Base-by-base conservation (phyloP, 768 basidiomycete species). In the Nevesoporus exiguus region DNA sequence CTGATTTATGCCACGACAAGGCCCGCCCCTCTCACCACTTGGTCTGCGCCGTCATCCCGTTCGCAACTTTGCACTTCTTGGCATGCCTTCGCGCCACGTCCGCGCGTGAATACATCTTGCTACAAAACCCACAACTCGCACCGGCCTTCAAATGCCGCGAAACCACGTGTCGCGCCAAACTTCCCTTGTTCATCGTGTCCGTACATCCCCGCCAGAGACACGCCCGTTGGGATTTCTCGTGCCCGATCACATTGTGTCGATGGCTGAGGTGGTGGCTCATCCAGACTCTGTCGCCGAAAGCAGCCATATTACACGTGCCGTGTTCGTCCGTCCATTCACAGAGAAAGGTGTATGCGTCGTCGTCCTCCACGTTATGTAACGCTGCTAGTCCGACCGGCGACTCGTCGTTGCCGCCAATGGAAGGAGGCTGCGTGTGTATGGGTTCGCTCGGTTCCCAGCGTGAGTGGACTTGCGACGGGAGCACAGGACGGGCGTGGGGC, bases 161-260 rank as follows among this genome's bases (percentile, higher is more conserved):
- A 5, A 60, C 56, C 9, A 67, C 45, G 19, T 70, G 68, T 14
- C 68, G 54, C 30, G 49, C 57, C 41, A 67, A 50, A 47, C 56
- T 60, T 10, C 68, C 63, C 51, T 69, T 66, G 54, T 66, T 62
- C 66, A 70, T 58, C 30, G 46, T 57, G 7, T 59, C 67, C 14
- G 50, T 42, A 39, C 66, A 67, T 29, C 51, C 63, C 34, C 39
- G 49, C 66, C 68, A 67, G 41, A 56, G 49, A 51, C 66, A 67
- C 19, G 54, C 44, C 2, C 55, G 49, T 3, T 46, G 49, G 0
- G 52, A 41, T 34, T 51, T 56, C 24, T 67, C 63, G 41, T 61
- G 49, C 21, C 66, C 68, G 5, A 56, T 42, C 5, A 67, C 51
- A 29, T 55, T 24, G 58, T 67, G 66, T 5, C 24, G 22, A 10